phyloP scores from a whole-genome alignment of 2,329 filamentous ascomycete genomes.

The Harringtonia aguacate region DNA sequence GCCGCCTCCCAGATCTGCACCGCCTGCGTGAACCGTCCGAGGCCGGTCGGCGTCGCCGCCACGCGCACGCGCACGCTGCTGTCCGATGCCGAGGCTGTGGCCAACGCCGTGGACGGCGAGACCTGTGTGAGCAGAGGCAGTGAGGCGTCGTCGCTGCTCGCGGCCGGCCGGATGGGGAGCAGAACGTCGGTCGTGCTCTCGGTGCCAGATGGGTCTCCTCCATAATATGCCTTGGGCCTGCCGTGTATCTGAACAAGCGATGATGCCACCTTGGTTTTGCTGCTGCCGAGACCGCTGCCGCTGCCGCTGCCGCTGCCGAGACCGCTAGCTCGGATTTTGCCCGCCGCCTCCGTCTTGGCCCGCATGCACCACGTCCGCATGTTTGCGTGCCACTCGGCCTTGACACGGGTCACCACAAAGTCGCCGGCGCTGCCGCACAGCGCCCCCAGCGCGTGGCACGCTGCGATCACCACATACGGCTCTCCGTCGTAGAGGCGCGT shows the following conservation, averaged over 20 bases:
- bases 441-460: conserved; percentile 55
- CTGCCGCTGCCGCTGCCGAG: conserved; percentile 1
- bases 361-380: conserved; percentile 38
- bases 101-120: conserved; percentile 5
- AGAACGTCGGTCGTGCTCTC: background rate
- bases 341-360: conserved; percentile 27
- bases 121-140: background rate
- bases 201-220: no score
- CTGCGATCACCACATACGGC: conserved; percentile 57
- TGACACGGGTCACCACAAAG: conserved; percentile 69
- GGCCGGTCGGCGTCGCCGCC: conserved; percentile 19
- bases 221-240: background rate
- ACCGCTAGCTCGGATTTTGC: conserved; percentile 6
- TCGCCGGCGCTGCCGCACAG: conserved; percentile 66
- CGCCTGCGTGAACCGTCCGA: conserved; percentile 50
- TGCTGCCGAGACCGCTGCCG: background rate
- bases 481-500: conserved; percentile 57
- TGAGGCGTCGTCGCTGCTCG: background rate
- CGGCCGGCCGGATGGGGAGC: background rate
- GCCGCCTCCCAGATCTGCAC: conserved; percentile 55
- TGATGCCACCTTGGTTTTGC: background rate
- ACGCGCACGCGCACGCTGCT: background rate
- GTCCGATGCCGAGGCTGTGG: no score
- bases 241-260: background rate
- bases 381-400: conserved; percentile 55